Base-by-base conservation (phyloP, 1,284 basidiomycete genomes). In the Ustilago tritici region DNA sequence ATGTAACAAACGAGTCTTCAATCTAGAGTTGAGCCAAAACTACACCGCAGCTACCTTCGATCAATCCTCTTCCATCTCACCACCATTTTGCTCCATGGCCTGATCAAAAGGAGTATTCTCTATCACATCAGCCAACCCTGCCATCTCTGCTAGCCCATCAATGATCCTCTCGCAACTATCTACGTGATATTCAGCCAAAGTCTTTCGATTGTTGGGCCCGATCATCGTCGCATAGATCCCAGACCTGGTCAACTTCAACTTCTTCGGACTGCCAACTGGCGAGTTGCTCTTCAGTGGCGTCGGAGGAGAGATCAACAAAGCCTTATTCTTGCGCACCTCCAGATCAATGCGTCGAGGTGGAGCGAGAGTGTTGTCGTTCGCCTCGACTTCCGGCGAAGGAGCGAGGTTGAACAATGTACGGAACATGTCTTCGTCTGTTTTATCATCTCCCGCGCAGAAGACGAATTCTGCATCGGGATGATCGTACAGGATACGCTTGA, bases 391-490 rank as follows among this genome's bases (percentile, higher is more conserved):
- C 3, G 74, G 69, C 15, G 57, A 58, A 5, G 80, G 75, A 1
- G 74, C 52, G 3, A 85, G 61, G 49, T 70, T 65, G 61, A 67
- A 78, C 41, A 85, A 61, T 38, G 80, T 78, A 5, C 82, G 67
- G 60, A 84, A 84, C 84, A 85, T 86, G 70, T 86, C 84, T 66
- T 82, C 70, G 84, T 89, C 70, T 63, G 93, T 94, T 91, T 98
- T 98, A 89, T 98, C 96, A 85, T 98, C 96, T 59, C 96, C 96
- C 0, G 94, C 95, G 86, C 96, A 98, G 88, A 98, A 95, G 84
- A 98, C 90, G 86, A 98, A 96, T 86, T 97, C 93, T 55, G 93
- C 92, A 76, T 97, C 94, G 2, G 95, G 92, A 88, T 98, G 92
- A 85, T 92, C 89, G 89, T 95, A 98, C 69, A 98, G 86, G 65